Evolutionary conservation across 257 asterid species (phyloP).

Genomic region (Cinchona pubescens): DNA sequence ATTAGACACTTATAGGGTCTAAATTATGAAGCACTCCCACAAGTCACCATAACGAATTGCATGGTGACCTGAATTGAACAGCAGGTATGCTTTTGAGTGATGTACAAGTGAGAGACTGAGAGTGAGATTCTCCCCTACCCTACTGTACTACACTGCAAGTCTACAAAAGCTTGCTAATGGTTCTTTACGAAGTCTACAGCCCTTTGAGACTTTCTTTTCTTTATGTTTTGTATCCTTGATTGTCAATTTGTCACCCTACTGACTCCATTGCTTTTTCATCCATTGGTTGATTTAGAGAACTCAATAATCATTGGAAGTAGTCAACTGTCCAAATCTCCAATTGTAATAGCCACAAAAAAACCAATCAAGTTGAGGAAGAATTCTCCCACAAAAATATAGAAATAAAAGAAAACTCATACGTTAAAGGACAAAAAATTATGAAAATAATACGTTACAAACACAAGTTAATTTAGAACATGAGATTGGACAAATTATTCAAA

Average conservation of each 20-base stretch:
- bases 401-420: too few species aligned
- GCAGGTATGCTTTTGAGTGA: slow-evolving; percentile 43
- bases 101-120: slow-evolving; percentile 43
- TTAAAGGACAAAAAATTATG: too few species aligned
- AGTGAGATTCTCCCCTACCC: slow-evolving; percentile 13
- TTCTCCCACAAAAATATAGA: too few species aligned
- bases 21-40: not conserved
- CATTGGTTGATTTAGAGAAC: not conserved
- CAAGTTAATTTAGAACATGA: too few species aligned
- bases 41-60: slow-evolving; percentile 24
- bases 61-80: slow-evolving; percentile 22
- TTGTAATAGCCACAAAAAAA: too few species aligned
- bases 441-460: too few species aligned
- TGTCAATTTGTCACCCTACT: not conserved
- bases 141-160: too few species aligned
- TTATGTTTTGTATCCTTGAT: not conserved
- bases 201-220: not conserved
- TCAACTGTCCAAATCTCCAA: too few species aligned
- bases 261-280: not conserved
- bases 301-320: not conserved
- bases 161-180: slow-evolving; percentile 6
- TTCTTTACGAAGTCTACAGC: not conserved
- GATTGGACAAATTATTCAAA: too few species aligned
- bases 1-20: not conserved
- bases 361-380: too few species aligned